Conservation (phyloP, 2,329 filamentous ascomycete genomes). For the Furcasterigmium sp. region DNA sequence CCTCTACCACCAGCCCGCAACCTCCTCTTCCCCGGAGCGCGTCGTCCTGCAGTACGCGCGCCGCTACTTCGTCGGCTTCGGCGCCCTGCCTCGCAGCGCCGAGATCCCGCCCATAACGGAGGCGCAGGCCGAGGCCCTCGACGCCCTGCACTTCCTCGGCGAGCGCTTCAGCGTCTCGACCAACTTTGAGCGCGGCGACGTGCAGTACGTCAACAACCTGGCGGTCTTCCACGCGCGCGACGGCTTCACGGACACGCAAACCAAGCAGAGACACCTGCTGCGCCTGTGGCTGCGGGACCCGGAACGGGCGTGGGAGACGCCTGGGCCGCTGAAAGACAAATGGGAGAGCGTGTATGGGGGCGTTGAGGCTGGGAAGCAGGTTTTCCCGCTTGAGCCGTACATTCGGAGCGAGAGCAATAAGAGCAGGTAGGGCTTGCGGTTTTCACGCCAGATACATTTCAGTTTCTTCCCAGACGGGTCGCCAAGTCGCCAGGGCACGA, state of each 20-base stretch:
- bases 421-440: not conserved
- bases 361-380: conserved; percentile 43
- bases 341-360: conserved; percentile 51
- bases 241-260: conserved; percentile 37
- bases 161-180: conserved; percentile 39
- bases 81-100: conserved; percentile 43
- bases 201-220: conserved; percentile 51
- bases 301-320: conserved; percentile 43
- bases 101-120: conserved; percentile 52
- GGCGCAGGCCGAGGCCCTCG: conserved; percentile 47
- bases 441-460: too few relatives aligned
- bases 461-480: too few relatives aligned
- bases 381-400: conserved; percentile 50
- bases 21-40: conserved; percentile 39
- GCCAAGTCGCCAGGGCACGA: too few relatives aligned
- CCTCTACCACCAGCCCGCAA: conserved; percentile 49
- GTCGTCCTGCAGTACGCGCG: conserved; percentile 57
- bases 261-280: conserved; percentile 40
- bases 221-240: conserved; percentile 48
- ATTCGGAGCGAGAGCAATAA: conserved; percentile 18
- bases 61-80: conserved; percentile 53
- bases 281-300: conserved; percentile 45
- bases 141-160: conserved; percentile 43
- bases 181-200: conserved; percentile 44
- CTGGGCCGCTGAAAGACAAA: conserved; percentile 32